phyloP scores from a whole-genome alignment of 164 flowering plant genomes.

The Umbilicus rupestris region DNA sequence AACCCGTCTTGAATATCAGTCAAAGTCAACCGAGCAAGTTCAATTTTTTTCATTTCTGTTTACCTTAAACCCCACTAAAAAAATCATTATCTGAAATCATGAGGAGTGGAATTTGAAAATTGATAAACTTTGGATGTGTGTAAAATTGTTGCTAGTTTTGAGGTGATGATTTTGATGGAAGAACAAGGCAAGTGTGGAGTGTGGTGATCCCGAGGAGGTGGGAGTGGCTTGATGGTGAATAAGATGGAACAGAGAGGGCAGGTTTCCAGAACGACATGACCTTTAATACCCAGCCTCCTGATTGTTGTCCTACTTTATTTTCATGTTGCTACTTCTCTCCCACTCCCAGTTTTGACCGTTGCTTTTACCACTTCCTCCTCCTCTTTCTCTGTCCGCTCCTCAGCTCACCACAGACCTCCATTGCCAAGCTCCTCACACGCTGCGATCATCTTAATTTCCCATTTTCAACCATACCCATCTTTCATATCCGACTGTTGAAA shows the following conservation, averaged over 20 bases:
- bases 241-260: not conserved
- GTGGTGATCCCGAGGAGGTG: not conserved
- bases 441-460: not conserved
- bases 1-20: no score
- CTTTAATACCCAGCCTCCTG: constrained; percentile 4
- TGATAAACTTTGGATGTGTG: no score
- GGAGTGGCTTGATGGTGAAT: constrained; percentile 6
- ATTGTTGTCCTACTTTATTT: not conserved
- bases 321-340: not conserved
- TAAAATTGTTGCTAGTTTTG: no score
- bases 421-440: no score
- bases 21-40: no score
- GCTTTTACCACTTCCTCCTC: constrained; percentile 1
- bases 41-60: no score
- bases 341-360: constrained; percentile 6
- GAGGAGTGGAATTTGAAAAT: no score
- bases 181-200: no score
- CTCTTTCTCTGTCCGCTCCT: not conserved
- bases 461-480: not conserved
- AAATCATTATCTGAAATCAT: no score
- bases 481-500: not conserved
- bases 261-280: not conserved
- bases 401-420: not conserved
- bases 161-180: no score
- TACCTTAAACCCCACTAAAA: no score